These are phyloP conservation scores for Wickerhamiella australiensis DNA, from an alignment of 805 yeast species.

Conservation along the genomic window DNA sequence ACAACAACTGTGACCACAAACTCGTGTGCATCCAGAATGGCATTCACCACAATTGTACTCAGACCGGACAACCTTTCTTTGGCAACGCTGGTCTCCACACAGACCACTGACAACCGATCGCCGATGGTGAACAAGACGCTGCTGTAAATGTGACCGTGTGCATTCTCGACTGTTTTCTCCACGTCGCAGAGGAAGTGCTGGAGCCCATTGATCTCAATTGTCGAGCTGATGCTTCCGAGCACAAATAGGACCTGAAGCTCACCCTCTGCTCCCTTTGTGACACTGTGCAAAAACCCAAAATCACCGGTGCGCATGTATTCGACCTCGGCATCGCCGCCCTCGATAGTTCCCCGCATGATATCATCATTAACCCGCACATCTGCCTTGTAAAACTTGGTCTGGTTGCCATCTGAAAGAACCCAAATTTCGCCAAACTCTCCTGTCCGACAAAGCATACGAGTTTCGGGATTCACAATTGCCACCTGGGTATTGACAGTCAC, in stretches of 20 bases:
- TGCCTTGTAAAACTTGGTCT: slow-evolving; percentile 42
- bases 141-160: slow-evolving; percentile 35
- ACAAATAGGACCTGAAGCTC: slow-evolving; percentile 72
- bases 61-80: slow-evolving; percentile 48
- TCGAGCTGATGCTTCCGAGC: slow-evolving; percentile 70
- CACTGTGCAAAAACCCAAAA: slow-evolving; percentile 78
- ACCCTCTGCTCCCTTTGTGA: slow-evolving; percentile 35
- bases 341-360: slow-evolving; percentile 46
- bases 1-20: slow-evolving; percentile 73
- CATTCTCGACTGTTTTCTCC: slow-evolving; percentile 50
- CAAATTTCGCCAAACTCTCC: slow-evolving; percentile 97
- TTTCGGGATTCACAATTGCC: slow-evolving; percentile 92
- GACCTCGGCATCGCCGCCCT: slow-evolving; percentile 49
- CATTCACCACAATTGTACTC: slow-evolving; percentile 72
- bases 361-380: slow-evolving; percentile 44
- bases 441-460: slow-evolving; percentile 57
- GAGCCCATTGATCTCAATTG: slow-evolving; percentile 83
- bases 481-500: slow-evolving; percentile 91
- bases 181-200: slow-evolving; percentile 84
- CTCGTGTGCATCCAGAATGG: slow-evolving; percentile 68
- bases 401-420: slow-evolving; percentile 85
- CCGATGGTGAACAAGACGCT: slow-evolving; percentile 51
- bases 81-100: slow-evolving; percentile 41
- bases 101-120: slow-evolving; percentile 62
- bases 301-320: slow-evolving; percentile 84